Percentiles rank a stretch among this genome's conserved stretches.
Conservation (phyloP, 305 asterid species). For the Plantago coronopus region DNA sequence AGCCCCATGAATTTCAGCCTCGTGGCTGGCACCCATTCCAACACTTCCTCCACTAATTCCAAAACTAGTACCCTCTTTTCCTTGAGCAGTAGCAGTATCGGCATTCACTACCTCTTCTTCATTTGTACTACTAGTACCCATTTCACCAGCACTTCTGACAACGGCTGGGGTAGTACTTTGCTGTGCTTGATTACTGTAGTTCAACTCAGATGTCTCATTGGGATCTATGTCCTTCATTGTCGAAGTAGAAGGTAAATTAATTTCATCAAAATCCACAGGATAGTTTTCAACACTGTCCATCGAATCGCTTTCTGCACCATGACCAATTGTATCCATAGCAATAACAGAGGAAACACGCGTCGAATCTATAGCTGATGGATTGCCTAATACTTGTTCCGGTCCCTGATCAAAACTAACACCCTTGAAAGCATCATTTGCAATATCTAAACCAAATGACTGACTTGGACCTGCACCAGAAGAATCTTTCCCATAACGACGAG, state of each 20-base stretch:
- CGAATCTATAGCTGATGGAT: constrained; percentile 70
- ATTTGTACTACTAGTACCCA: constrained; percentile 93
- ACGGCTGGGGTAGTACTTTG: constrained; percentile 86
- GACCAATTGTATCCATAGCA: constrained; percentile 89
- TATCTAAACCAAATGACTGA: constrained; percentile 59
- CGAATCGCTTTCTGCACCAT: constrained; percentile 69
- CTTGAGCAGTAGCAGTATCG: constrained; percentile 79
- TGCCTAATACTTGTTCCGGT: constrained; percentile 48
- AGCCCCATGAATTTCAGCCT: constrained; percentile 97
- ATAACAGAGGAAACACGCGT: constrained; percentile 82
- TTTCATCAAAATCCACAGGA: constrained; percentile 79
- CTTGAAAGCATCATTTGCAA: constrained; percentile 50
- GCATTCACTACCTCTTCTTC: constrained; percentile 95
- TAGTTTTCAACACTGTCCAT: constrained; percentile 97
- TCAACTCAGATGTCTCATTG: constrained; percentile 79
- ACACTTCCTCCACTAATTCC: constrained; percentile 98
- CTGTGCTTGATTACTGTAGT: constrained; percentile 92
- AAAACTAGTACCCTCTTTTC: constrained; percentile 78
- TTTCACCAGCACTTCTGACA: constrained; percentile 72
- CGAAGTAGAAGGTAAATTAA: constrained; percentile 72
- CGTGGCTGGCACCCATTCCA: constrained; percentile 99
- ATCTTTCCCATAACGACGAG: constrained; percentile 40
- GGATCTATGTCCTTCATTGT: constrained; percentile 56
- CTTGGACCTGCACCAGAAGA: constrained; percentile 93
- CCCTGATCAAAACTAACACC: constrained; percentile 55